A percentile compares a stretch with the other conserved stretches of the same genome.
phyloP scores from a whole-genome alignment of 148 eudicot species.

The Cornus kousa region DNA sequence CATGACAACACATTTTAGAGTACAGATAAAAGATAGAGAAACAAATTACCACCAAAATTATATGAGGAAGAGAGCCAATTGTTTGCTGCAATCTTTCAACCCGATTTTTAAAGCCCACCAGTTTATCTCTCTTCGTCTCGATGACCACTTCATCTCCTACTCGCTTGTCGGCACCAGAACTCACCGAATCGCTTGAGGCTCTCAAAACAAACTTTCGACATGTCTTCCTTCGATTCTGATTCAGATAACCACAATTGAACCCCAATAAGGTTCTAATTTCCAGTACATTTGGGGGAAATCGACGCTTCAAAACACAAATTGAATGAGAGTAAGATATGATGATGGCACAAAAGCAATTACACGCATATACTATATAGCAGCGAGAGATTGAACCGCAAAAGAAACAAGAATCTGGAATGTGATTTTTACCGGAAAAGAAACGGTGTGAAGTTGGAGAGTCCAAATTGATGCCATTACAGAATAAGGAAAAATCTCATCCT shows the following conservation, averaged over 20 bases:
- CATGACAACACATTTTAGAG: neutral
- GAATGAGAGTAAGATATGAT: neutral
- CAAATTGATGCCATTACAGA: constrained; percentile 31
- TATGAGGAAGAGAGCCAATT: constrained; percentile 30
- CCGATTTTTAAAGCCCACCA: constrained; percentile 6
- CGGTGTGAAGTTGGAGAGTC: constrained; percentile 23
- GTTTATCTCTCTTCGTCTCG: neutral
- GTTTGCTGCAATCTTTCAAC: constrained; percentile 28
- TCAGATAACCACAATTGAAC: constrained; percentile 5
- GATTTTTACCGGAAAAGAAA: constrained; percentile 22
- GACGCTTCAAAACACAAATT: constrained; percentile 20
- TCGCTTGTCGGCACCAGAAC: constrained; percentile 17
- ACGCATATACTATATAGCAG: too few relatives aligned
- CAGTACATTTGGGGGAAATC: constrained; percentile 11
- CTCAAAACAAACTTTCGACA: constrained; percentile 23
- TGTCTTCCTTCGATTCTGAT: constrained; percentile 10
- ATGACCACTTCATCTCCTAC: constrained; percentile 10
- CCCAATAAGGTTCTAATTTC: constrained; percentile 12
- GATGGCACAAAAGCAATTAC: neutral
- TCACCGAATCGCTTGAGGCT: constrained; percentile 13
- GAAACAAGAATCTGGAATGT: neutral
- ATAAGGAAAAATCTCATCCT: neutral
- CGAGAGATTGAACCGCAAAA: too few relatives aligned
- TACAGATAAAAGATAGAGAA: neutral
- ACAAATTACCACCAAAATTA: constrained; percentile 28